Conservation (phyloP, 305 asterid species). For the Fraxinus sp. region DNA sequence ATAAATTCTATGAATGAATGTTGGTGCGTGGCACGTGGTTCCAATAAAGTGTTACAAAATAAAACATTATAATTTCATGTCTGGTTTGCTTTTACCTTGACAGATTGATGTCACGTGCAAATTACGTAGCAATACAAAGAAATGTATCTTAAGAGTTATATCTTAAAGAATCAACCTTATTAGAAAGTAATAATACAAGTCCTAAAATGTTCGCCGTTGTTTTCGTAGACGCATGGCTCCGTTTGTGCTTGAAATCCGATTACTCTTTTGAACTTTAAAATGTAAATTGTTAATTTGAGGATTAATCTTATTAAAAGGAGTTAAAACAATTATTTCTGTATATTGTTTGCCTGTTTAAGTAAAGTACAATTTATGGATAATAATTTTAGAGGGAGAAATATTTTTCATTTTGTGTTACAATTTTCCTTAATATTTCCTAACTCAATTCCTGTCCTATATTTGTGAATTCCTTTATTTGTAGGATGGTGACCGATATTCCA, state of each 20-base stretch:
- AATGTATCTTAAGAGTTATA: not conserved
- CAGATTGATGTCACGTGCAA: not conserved
- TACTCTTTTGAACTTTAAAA: not conserved
- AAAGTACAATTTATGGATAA: no score
- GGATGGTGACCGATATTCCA: conserved; percentile 63
- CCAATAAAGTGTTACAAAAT: not conserved
- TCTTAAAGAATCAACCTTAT: not conserved
- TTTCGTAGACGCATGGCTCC: not conserved
- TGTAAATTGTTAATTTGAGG: not conserved
- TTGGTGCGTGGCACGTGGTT: not conserved
- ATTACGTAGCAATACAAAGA: not conserved
- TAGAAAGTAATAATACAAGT: not conserved
- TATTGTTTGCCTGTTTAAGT: not conserved
- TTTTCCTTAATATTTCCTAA: not conserved
- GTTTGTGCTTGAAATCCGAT: not conserved
- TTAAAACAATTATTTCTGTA: not conserved
- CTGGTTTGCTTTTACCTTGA: not conserved
- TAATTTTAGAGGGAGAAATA: not conserved
- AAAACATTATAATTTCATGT: not conserved
- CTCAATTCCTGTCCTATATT: not conserved
- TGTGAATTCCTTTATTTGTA: conserved; percentile 3
- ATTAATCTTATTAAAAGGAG: not conserved
- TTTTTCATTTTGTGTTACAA: not conserved
- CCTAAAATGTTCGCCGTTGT: not conserved
- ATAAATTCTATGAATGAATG: not conserved